Evolutionary conservation across 768 basidiomycete species (phyloP).

Genomic region (Suillus subaureus): DNA sequence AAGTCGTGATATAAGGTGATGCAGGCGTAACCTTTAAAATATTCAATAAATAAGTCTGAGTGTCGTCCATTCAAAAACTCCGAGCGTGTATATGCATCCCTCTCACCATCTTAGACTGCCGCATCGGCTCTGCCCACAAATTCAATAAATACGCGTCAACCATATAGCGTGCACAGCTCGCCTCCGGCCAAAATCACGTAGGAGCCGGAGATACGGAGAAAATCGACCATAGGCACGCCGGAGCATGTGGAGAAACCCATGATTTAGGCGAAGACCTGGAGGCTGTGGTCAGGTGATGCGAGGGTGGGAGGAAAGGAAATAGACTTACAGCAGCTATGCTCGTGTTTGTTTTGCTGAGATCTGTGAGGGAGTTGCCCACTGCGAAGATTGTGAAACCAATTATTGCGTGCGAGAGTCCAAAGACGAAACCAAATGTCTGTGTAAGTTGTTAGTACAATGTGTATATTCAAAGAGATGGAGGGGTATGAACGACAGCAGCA

Average conservation of each 20-base stretch:
- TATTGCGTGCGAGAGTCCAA: slow-evolving; percentile 95
- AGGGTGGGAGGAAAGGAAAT: not conserved
- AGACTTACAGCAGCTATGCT: slow-evolving; percentile 74
- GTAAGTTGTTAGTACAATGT: slow-evolving; percentile 13
- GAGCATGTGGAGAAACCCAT: slow-evolving; percentile 98
- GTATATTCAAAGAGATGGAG: not conserved
- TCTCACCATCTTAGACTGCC: slow-evolving; percentile 1
- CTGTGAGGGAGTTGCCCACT: slow-evolving; percentile 92
- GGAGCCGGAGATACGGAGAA: slow-evolving; percentile 84
- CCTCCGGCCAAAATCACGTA: slow-evolving; percentile 66
- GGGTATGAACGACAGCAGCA: not conserved
- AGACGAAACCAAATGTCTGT: slow-evolving; percentile 89
- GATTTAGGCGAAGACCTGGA: slow-evolving; percentile 78
- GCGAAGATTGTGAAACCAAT: slow-evolving; percentile 96
- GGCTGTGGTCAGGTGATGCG: not conserved
- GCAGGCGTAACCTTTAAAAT: not conserved
- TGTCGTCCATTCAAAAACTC: not conserved
- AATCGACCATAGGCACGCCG: slow-evolving; percentile 89
- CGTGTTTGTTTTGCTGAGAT: slow-evolving; percentile 89
- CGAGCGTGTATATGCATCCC: not conserved
- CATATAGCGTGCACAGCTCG: slow-evolving; percentile 69
- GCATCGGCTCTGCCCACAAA: slow-evolving; percentile 74
- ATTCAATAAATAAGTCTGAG: not conserved
- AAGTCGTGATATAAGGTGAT: not conserved
- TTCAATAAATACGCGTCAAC: slow-evolving; percentile 76